Evolutionary conservation across 192 early-diverging fungal species (phyloP).

Genomic region (Chytriomyces sp.): DNA sequence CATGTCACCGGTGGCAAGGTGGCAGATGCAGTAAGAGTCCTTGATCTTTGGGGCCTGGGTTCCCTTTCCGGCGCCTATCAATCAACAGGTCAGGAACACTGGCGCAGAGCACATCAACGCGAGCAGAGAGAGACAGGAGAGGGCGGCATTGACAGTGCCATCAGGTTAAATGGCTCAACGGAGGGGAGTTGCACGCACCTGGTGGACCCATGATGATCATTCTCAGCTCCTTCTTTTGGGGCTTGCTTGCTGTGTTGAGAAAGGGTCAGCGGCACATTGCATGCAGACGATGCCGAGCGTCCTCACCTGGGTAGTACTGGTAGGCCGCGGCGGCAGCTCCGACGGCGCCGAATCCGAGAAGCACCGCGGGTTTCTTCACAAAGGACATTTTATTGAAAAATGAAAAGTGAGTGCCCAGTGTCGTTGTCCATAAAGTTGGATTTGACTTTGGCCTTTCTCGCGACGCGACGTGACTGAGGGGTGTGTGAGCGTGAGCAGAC

Average conservation of each 20-base stretch:
- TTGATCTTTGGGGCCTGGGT: slow-evolving; percentile 97
- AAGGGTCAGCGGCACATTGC: too few relatives aligned
- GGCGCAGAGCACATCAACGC: not conserved
- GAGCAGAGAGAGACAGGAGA: not conserved
- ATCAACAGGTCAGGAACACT: not conserved
- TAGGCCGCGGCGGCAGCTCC: slow-evolving; percentile 13
- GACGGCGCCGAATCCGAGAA: slow-evolving; percentile 17
- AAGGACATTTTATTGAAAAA: not conserved
- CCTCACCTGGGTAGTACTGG: slow-evolving; percentile 18
- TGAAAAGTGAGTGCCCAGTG: not conserved
- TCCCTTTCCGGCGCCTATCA: slow-evolving; percentile 72
- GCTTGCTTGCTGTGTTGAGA: not conserved
- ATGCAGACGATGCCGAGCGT: too few relatives aligned
- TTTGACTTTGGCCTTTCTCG: too few relatives aligned
- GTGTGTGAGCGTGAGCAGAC: too few relatives aligned
- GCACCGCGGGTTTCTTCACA: slow-evolving; percentile 2
- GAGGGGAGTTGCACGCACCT: slow-evolving; percentile 55
- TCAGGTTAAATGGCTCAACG: not conserved
- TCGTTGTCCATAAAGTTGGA: too few relatives aligned
- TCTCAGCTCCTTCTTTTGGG: slow-evolving; percentile 54
- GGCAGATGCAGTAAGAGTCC: slow-evolving; percentile 94
- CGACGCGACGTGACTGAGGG: too few relatives aligned
- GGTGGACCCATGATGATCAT: slow-evolving; percentile 89
- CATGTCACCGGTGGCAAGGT: slow-evolving; percentile 99
- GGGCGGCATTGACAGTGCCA: too few relatives aligned